Base-by-base conservation (phyloP, 1,284 basidiomycete genomes). In the Inonotus obliquus region DNA sequence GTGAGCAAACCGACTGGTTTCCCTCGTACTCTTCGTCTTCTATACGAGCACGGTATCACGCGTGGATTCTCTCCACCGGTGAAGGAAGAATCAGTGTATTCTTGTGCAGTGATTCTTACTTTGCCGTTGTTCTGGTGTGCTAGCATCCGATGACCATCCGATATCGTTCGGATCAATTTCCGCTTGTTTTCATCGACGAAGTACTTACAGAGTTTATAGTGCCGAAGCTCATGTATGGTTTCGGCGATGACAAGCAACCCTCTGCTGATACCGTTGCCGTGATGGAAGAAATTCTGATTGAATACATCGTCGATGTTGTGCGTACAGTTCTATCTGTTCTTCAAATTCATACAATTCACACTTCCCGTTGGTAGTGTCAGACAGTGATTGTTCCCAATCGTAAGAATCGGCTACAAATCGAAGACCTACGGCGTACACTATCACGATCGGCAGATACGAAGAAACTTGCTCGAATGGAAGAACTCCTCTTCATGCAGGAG, bases 281-380 rank as follows among this genome's bases (percentile, higher is more conserved):
- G 32, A 92, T 97, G 88, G 94, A 97, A 72, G 94, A 96, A 71
- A 94, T 97, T 65, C 77, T 96, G 45, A 85, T 96, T 51, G 92
- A 96, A 71, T 96, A 94, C 68, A 92, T 97, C 66, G 85, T 87
- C 37, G 94, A 96, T 68, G 82, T 97, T 49, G 94, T 91, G 72
- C 69, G 86, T 82, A 63, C 21, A 23, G 29, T 35, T 29, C 39
- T 44, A n/a, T 60, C 69, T 66, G 29, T 54, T 5, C 56, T 63
- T 69, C 51, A 67, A 63, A 53, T 52, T 54, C 57, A 38, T 57
- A 38, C 2, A 41, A 48, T 58, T 39, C 35, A 45, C 32, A 57
- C 54, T 17, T 54, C 41, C 9, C 25, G 57, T 6, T 49, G 19
- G 29, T 68, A 92, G 91, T 92, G 89, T 69, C 82, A 84, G 70